phyloP scores from a whole-genome alignment of 2,329 filamentous ascomycete species.

The Colletotrichum sp. region DNA sequence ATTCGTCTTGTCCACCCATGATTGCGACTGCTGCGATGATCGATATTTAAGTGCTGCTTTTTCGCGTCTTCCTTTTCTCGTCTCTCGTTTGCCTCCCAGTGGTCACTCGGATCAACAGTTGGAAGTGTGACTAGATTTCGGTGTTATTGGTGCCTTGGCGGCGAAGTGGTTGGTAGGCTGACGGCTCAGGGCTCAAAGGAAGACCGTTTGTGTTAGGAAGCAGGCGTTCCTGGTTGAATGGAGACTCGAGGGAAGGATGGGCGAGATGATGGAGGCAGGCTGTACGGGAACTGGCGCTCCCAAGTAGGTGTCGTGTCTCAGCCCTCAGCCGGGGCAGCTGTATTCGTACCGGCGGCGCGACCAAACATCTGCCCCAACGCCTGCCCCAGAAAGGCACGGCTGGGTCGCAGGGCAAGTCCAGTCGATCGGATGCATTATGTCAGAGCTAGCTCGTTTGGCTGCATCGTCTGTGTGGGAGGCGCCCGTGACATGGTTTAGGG shows the following conservation, averaged over 20 bases:
- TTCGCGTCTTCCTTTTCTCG: not conserved
- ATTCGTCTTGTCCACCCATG: conserved; percentile 3
- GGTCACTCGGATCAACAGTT: conserved; percentile 8
- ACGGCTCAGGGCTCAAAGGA: conserved; percentile 5
- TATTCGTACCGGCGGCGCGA: not conserved
- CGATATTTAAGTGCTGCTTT: not conserved
- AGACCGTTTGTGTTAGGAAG: not conserved
- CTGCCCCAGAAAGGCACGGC: not conserved
- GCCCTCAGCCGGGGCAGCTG: not conserved
- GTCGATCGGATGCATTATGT: conserved; percentile 7
- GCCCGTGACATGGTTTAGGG: conserved; percentile 19
- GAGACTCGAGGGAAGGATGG: not conserved
- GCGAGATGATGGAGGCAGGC: not conserved
- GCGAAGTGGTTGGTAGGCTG: conserved; percentile 19
- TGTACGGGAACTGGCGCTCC: not conserved
- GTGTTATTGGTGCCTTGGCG: conserved; percentile 11
- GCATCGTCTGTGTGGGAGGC: conserved; percentile 1
- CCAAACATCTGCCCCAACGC: not conserved
- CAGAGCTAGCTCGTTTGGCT: conserved; percentile 7
- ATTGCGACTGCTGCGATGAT: not conserved
- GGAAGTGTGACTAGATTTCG: conserved; percentile 4
- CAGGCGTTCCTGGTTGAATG: not conserved
- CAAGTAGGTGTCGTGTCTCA: conserved; percentile 5
- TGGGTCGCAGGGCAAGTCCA: conserved; percentile 20
- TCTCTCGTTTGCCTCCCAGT: not conserved